Evolutionary conservation across 805 yeast genomes (phyloP).

Genomic region (Pachysolen tannophilus): DNA sequence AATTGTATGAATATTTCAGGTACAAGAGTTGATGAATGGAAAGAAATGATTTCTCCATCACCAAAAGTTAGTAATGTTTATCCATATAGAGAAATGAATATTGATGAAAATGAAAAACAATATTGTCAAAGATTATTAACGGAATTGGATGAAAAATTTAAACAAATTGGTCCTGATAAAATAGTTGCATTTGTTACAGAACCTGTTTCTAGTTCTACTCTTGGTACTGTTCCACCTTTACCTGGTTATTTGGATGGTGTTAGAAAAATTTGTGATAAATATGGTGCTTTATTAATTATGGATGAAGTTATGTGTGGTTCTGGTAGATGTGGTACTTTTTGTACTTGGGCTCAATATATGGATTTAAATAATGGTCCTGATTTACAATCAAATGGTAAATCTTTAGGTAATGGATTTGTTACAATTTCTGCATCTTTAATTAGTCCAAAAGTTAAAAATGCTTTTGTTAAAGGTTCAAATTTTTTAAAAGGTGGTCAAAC

Average conservation of each 20-base stretch:
- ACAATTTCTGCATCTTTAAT: conserved; percentile 41
- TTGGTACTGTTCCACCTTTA: conserved; percentile 35
- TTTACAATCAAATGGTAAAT: conserved; percentile 40
- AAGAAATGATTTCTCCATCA: conserved; percentile 17
- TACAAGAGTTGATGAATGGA: conserved; percentile 22
- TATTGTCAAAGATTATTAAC: conserved; percentile 27
- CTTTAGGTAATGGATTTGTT: conserved; percentile 41
- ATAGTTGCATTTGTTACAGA: conserved; percentile 34
- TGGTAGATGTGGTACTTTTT: conserved; percentile 39
- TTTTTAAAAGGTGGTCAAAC: conserved; percentile 40
- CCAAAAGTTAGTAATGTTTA: conserved; percentile 20
- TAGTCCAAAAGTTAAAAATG: conserved; percentile 32
- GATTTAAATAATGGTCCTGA: conserved; percentile 36
- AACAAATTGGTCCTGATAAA: conserved; percentile 31
- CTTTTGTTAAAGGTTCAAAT: conserved; percentile 30
- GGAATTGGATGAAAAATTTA: conserved; percentile 29
- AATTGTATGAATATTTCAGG: conserved; percentile 35
- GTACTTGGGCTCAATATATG: conserved; percentile 36
- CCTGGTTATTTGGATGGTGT: conserved; percentile 37
- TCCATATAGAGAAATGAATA: conserved; percentile 24
- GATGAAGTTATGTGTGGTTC: conserved; percentile 53
- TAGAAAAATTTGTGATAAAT: conserved; percentile 37
- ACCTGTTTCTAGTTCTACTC: conserved; percentile 36
- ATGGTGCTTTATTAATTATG: conserved; percentile 37
- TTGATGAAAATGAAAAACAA: conserved; percentile 28